Evolutionary conservation across 495 filamentous ascomycete genomes (phyloP), one percentile per base, ranked within the genome.

Genomic region (Chaetomidium leptoderma): DNA sequence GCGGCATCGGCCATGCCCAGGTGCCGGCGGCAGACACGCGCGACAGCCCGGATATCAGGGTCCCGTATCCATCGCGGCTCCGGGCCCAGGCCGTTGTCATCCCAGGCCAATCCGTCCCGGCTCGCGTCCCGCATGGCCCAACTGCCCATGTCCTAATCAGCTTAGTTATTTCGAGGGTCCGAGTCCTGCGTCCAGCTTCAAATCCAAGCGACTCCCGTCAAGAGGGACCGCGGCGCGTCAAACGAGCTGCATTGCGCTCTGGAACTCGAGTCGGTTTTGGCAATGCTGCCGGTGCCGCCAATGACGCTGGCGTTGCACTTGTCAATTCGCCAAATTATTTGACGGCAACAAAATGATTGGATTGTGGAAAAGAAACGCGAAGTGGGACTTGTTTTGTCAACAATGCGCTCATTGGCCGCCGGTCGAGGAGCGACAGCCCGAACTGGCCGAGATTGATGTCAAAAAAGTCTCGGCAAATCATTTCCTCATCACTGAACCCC

Each of bases 21-120:
- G 30, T 65, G 56, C 13, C 63, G 68, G 26, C 66, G 63, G 21
- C 53, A 66, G 2, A 70, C 60, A 10, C 55, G 57, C n/a, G 53
- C 55, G 23, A 70, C 61, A 46, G 67, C 61, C 6, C 57, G 50
- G 47, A 72, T 62, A 27, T 63, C 53, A 45, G 69, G 67, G 33
- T 72, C 58, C 1, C 65, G 62, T n/a, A 60, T 61, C 68, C 69
- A 70, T n/a, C 55, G 59, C 44, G 66, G 57, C 46, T 63, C 63
- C 1, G 53, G 58, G 27, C 66, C 62, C 21, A 66, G 51, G n/a
- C 62, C 58, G 47, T 49, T 55, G 42, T 60, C 48, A 26, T 70
- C 65, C 67, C 67, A 70, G 32, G 47, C 58, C 46, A 70, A 57
- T 8, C 67, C 67, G 24, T 63, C 67, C 17, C 59, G 56, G 35